Evolutionary conservation across 345 rosid species (phyloP), one percentile per base, ranked within the genome.

Genomic region (Syzygium grande): DNA sequence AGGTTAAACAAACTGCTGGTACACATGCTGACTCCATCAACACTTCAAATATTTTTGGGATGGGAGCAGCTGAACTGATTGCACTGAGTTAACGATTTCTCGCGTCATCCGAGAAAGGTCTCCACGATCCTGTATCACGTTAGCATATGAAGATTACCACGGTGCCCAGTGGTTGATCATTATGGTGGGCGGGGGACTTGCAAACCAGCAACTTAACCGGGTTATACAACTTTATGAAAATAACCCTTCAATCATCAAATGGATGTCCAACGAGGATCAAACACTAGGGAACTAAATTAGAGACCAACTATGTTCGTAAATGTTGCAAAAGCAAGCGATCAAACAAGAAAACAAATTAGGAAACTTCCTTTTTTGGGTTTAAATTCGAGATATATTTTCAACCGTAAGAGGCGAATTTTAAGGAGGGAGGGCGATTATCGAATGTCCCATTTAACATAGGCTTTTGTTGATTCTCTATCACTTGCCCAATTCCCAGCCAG

Each of bases 11-110:
- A 34, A 41, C 0, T 34, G 46, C 25, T 1, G 11, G 79, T 34
- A 9, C 10, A 17, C 17, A 34, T 17, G 11, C 46, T 9, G 78
- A 30, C 78, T 4, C 11, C 78, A 30, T 34, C 25, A 68, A 34
- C 80, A 68, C 0, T 4, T 0, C 0, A 68, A n/a, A 0, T 68
- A 9, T 68, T 17, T 68, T 68, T 16, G 1, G 34, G 29, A 61
- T 19, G 38, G 73, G 34, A 61, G 73, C 38, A 14, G 38, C 73
- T 14, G 19, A 61, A 61, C 38, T 14, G 5, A 61, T n/a, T 61
- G 34, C 73, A 13, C 73, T 3, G 1, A 13, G 19, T n/a, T 61
- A 25, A n/a, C 11, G 27, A 59, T 2, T 59, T 27, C 0, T 0
- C 65, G 7, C 65, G 0, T 27, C 65, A 25, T 59, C 30, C 52